A percentile compares a stretch with the other conserved stretches of the same genome.
Conservation (phyloP, 306 rosid genomes). For the Pyrus betulifolia region DNA sequence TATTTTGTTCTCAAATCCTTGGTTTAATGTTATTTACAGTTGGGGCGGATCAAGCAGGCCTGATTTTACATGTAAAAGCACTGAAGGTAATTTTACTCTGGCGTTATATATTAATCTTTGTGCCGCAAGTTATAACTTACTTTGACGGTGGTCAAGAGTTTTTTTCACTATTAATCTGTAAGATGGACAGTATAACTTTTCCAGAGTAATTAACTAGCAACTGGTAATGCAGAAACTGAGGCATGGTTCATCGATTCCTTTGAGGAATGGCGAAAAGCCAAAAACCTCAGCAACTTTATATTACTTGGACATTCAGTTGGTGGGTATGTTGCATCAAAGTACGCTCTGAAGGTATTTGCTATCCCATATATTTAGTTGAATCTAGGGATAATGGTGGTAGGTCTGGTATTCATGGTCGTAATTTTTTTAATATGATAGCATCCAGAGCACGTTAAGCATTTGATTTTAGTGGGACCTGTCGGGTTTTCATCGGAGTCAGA, state of each 20-base stretch:
- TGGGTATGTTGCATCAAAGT: slow-evolving; percentile 90
- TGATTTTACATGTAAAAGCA: slow-evolving; percentile 88
- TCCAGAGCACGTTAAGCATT: slow-evolving; percentile 87
- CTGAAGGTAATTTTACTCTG: slow-evolving; percentile 59
- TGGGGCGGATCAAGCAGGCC: slow-evolving; percentile 99
- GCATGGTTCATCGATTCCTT: slow-evolving; percentile 93
- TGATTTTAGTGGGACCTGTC: slow-evolving; percentile 85
- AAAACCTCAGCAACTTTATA: slow-evolving; percentile 76
- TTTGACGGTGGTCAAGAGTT: not conserved
- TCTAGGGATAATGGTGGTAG: not conserved
- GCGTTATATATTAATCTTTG: not conserved
- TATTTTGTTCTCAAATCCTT: not conserved
- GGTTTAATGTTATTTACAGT: slow-evolving; percentile 38
- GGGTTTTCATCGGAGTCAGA: slow-evolving; percentile 66
- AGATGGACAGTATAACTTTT: not conserved
- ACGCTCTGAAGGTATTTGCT: slow-evolving; percentile 74
- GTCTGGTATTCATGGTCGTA: slow-evolving; percentile 17
- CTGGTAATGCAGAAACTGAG: slow-evolving; percentile 71
- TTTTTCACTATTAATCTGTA: not conserved
- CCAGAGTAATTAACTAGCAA: slow-evolving; percentile 5
- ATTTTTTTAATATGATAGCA: slow-evolving; percentile 47
- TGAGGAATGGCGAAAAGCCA: slow-evolving; percentile 97
- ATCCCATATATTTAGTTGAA: slow-evolving; percentile 10
- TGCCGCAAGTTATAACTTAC: not conserved
- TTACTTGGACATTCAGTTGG: slow-evolving; percentile 97